A percentile compares a stretch with the other conserved stretches of the same genome.
Evolutionary conservation across 2,329 filamentous ascomycete species (phyloP).

Genomic region (Simplicillium sp.): DNA sequence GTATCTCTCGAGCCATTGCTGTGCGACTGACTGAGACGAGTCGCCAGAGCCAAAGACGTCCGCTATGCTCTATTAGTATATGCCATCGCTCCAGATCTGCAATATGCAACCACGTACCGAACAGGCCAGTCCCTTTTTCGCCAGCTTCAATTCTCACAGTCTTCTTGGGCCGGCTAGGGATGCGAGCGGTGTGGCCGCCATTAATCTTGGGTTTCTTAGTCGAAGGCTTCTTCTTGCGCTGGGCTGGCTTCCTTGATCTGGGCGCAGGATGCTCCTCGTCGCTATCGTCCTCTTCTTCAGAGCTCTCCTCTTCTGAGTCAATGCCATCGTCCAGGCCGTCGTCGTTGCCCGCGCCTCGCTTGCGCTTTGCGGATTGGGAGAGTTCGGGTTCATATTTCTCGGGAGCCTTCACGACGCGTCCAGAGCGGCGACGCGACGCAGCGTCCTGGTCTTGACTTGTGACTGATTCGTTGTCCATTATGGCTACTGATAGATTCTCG

Average conservation of each 20-base stretch:
- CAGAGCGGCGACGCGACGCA: conserved; percentile 54
- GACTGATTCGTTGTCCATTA: conserved; percentile 45
- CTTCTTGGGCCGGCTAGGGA: conserved; percentile 48
- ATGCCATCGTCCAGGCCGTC: conserved; percentile 38
- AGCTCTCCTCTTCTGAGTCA: conserved; percentile 34
- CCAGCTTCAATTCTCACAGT: conserved; percentile 40
- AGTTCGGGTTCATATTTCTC: conserved; percentile 50
- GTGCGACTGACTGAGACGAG: conserved; percentile 44
- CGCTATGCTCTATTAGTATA: conserved; percentile 26
- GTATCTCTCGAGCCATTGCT: conserved; percentile 52
- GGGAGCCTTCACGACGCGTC: conserved; percentile 55
- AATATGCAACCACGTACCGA: conserved; percentile 33
- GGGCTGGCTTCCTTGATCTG: conserved; percentile 27
- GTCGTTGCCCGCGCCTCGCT: conserved; percentile 40
- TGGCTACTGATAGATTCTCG: conserved; percentile 30
- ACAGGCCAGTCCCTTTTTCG: conserved; percentile 43
- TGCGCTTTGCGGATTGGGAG: conserved; percentile 43
- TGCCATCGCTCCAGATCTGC: conserved; percentile 4
- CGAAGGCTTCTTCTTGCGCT: conserved; percentile 44
- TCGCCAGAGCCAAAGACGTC: conserved; percentile 55
- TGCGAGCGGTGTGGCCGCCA: conserved; percentile 33
- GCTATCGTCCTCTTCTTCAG: conserved; percentile 38
- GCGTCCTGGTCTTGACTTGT: conserved; percentile 40
- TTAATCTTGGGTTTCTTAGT: conserved; percentile 57
- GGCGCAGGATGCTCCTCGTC: conserved; percentile 29